Evolutionary conservation across 192 early-diverging fungal species (phyloP), one percentile per base, ranked within the genome.

Genomic region (Dimargaris cristalligena): DNA sequence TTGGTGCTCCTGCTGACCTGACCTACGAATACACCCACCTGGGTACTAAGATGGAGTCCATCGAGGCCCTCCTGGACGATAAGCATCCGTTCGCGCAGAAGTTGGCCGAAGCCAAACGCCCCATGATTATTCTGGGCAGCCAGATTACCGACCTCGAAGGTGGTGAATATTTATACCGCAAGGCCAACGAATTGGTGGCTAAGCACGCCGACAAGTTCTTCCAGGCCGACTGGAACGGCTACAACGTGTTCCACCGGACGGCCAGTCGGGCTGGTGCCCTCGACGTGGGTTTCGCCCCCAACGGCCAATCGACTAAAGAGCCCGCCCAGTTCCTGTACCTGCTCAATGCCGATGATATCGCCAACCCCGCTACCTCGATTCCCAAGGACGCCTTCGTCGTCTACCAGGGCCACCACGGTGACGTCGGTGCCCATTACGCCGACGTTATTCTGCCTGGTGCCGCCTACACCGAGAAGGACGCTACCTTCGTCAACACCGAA

Each of bases 401-500:
- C 34, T 98, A 98, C 77, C 95, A 98, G 77, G 95, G 95, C 30
- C 95, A 98, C 77, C 95, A 98, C 73, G 95, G 95, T 66, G 95
- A 98, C 73, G 78, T 76, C 31, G 95, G 95, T 54, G 95, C 95
- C 8, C 80, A 89, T 59, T 85, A 84, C 47, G 95, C 95, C 31
- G 91, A 98, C 72, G 91, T 98, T 32, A 85, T 98, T 59, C 79
- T 98, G 62, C 95, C 95, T 13, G 93, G 87, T 35, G 77, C 93
- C 0, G 90, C 93, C 8, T 98, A 94, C 67, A 98, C 93, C 4
- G 95, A 98, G 68, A 98, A 98, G 80, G 70, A 79, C 29, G 90
- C 86, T 20, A 98, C 95, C 20, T 97, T 80, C 66, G 85, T 98
- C 58, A 98, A 95, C 79, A 96, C 93, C 11, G 95, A 98, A 67